Evolutionary conservation across 345 rosid species (phyloP).

Genomic region (Arabis alpina): DNA sequence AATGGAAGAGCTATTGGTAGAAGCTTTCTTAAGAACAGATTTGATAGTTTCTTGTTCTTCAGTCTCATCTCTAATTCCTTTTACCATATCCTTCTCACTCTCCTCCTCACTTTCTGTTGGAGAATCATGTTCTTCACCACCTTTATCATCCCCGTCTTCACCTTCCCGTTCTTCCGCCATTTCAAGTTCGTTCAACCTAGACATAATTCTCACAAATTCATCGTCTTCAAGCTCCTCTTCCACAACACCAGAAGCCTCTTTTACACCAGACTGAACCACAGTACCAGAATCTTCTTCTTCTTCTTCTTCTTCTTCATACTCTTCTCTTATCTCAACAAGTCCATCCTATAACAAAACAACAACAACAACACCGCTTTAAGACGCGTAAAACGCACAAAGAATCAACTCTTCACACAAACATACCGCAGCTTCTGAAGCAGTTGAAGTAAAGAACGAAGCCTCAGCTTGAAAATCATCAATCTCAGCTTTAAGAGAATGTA

Average conservation of each 20-base stretch:
- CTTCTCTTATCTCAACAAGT: slow-evolving; percentile 90
- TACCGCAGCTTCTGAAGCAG: slow-evolving; percentile 83
- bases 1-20: slow-evolving; percentile 30
- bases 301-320: slow-evolving; percentile 47
- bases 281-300: slow-evolving; percentile 40
- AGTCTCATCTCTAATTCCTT: slow-evolving; percentile 27
- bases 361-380: not conserved
- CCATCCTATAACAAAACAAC: slow-evolving; percentile 60
- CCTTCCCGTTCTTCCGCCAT: slow-evolving; percentile 81
- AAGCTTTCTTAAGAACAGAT: slow-evolving; percentile 31
- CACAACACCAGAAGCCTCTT: slow-evolving; percentile 24
- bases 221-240: slow-evolving; percentile 57
- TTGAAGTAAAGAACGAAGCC: slow-evolving; percentile 72
- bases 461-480: slow-evolving; percentile 77
- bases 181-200: slow-evolving; percentile 93
- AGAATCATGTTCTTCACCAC: slow-evolving; percentile 38
- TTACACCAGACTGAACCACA: slow-evolving; percentile 18
- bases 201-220: slow-evolving; percentile 70
- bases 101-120: slow-evolving; percentile 29
- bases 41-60: slow-evolving; percentile 13
- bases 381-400: not conserved
- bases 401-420: slow-evolving; percentile 28
- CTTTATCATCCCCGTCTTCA: slow-evolving; percentile 43
- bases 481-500: slow-evolving; percentile 62
- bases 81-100: slow-evolving; percentile 35